Evolutionary conservation across 176 grass and related monocot species (phyloP).

Genomic region (Dactylis glomerata): DNA sequence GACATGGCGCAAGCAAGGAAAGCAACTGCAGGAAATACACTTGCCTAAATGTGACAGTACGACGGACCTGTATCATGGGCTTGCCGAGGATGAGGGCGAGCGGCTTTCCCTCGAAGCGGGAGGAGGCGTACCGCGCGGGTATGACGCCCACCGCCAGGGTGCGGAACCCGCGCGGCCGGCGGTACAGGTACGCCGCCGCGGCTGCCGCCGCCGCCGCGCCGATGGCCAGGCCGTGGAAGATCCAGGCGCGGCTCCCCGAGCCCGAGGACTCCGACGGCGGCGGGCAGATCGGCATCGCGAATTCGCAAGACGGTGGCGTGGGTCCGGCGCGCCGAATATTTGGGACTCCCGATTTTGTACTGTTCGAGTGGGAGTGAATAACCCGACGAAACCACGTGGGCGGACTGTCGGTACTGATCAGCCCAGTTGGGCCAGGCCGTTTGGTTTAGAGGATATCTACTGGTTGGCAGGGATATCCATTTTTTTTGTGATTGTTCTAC

Average conservation of each 20-base stretch:
- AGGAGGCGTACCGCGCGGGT: conserved; percentile 87
- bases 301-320: neutral
- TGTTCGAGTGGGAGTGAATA: neutral
- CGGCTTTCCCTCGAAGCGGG: conserved; percentile 87
- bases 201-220: conserved; percentile 42
- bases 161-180: conserved; percentile 49
- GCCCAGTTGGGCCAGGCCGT: neutral
- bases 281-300: conserved; percentile 62
- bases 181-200: conserved; percentile 35
- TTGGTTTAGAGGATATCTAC: no score
- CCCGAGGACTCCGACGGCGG: conserved; percentile 44
- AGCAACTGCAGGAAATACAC: neutral
- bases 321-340: neutral
- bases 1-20: neutral
- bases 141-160: conserved; percentile 74
- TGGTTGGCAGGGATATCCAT: no score
- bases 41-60: neutral
- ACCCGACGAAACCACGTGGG: neutral
- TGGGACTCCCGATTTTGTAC: neutral
- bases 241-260: conserved; percentile 31
- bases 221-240: conserved; percentile 49
- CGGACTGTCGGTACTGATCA: neutral
- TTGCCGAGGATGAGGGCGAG: conserved; percentile 80
- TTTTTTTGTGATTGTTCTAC: no score
- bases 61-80: conserved; percentile 77